These are phyloP conservation scores for Nissolia schottii DNA, from an alignment of 306 rosid species.

Conservation along the genomic window DNA sequence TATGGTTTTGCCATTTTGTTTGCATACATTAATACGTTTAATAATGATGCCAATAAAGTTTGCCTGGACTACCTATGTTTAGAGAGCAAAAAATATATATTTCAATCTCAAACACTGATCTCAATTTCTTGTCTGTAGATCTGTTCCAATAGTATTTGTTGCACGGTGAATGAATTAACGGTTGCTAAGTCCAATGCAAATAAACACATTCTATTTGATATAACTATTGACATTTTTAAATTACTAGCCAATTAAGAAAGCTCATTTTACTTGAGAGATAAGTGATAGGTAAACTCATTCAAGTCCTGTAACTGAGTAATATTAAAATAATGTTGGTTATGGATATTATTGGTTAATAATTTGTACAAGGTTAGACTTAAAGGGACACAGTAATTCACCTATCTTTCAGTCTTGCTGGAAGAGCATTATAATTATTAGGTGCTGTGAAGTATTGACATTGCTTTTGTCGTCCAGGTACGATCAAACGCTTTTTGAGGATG, in stretches of 20 bases:
- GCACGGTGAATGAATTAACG: too few relatives aligned
- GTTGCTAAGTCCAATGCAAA: too few relatives aligned
- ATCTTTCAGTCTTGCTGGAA: slow-evolving; percentile 11
- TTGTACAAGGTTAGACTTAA: background rate
- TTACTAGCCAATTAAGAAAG: background rate
- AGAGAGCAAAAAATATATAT: background rate
- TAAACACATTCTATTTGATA: background rate
- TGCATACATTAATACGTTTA: slow-evolving; percentile 11
- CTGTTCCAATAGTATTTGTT: background rate
- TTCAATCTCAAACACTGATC: background rate
- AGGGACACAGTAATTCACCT: background rate
- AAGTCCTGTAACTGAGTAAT: background rate
- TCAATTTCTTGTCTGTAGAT: background rate
- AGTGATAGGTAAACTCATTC: background rate
- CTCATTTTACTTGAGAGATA: background rate
- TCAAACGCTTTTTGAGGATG: slow-evolving; percentile 97
- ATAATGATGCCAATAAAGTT: background rate
- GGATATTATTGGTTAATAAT: background rate
- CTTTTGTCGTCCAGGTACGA: slow-evolving; percentile 67
- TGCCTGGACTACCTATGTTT: background rate
- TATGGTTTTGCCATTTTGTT: slow-evolving; percentile 39
- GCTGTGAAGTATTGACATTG: slow-evolving; percentile 16
- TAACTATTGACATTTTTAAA: background rate
- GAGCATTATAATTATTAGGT: background rate
- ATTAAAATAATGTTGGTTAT: background rate